Evolutionary conservation across 345 rosid species (phyloP).

Genomic region (Camelina laxa): DNA sequence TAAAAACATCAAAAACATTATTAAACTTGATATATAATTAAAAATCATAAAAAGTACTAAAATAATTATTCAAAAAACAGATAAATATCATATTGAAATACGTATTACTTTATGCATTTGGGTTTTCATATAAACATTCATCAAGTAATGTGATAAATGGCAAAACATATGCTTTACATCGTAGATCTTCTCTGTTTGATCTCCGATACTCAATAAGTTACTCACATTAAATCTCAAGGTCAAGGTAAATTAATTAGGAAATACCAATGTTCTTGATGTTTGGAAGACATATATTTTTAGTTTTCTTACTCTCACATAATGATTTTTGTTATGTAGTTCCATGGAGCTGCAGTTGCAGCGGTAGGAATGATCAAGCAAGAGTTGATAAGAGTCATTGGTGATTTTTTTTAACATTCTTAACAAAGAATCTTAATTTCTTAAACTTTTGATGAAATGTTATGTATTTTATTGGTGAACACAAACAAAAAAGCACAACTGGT

Average conservation of each 20-base stretch:
- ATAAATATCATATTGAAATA: too few species aligned
- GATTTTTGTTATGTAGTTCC: slow-evolving; percentile 53
- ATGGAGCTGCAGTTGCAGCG: slow-evolving; percentile 64
- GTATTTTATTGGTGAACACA: too few species aligned
- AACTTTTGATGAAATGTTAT: slow-evolving; percentile 17
- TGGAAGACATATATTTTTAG: background rate
- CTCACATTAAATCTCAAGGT: slow-evolving; percentile 65
- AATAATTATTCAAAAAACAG: too few species aligned
- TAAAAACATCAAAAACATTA: too few species aligned
- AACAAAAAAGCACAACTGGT: too few species aligned
- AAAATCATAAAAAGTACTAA: too few species aligned
- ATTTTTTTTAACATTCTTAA: background rate
- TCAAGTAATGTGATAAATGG: too few species aligned
- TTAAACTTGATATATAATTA: too few species aligned
- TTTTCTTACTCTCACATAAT: slow-evolving; percentile 16
- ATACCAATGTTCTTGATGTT: background rate
- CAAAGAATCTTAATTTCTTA: background rate
- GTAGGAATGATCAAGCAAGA: slow-evolving; percentile 71
- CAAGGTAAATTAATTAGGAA: slow-evolving; percentile 56
- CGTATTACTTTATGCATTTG: too few species aligned
- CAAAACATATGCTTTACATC: too few species aligned
- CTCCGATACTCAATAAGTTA: slow-evolving; percentile 65
- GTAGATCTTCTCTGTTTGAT: slow-evolving; percentile 64
- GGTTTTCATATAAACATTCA: too few species aligned
- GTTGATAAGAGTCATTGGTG: slow-evolving; percentile 59